Conservation (phyloP, 768 basidiomycete species). For the Russula sp. region DNA sequence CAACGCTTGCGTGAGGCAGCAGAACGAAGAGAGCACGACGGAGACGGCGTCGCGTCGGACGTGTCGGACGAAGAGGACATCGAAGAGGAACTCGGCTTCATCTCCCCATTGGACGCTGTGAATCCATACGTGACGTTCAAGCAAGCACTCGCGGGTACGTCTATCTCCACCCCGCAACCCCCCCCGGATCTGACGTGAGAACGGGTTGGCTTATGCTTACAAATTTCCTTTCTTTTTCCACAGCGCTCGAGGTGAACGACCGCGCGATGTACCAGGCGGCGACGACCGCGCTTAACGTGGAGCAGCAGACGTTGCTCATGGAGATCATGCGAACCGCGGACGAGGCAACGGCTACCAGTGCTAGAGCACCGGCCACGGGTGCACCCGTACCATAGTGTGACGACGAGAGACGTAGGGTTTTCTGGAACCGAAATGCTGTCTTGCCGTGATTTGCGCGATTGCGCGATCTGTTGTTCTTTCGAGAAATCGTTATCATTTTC, state of each 20-base stretch:
- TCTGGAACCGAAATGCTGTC: neutral
- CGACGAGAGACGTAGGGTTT: neutral
- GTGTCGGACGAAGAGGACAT: slow-evolving; percentile 46
- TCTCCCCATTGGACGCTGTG: slow-evolving; percentile 75
- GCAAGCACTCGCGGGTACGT: slow-evolving; percentile 65
- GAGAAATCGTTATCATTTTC: neutral
- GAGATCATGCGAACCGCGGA: slow-evolving; percentile 56
- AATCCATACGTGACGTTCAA: slow-evolving; percentile 77
- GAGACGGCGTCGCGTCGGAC: slow-evolving; percentile 24
- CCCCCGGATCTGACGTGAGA: neutral
- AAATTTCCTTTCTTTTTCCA: neutral
- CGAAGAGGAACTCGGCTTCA: slow-evolving; percentile 78
- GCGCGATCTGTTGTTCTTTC: neutral
- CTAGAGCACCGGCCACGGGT: neutral
- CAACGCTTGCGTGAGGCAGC: slow-evolving; percentile 63
- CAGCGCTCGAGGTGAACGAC: slow-evolving; percentile 75
- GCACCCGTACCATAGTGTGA: neutral
- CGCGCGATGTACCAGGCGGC: slow-evolving; percentile 58
- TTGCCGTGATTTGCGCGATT: slow-evolving; percentile 3
- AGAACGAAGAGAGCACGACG: slow-evolving; percentile 33
- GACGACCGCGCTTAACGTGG: slow-evolving; percentile 62
- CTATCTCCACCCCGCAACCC: neutral
- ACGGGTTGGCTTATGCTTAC: neutral
- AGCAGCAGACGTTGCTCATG: slow-evolving; percentile 77
- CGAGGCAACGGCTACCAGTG: neutral